Percentiles rank a stretch among this genome's conserved stretches.
Conservation (phyloP, 192 early-diverging fungal species). For the Geosiphon pyriformis region DNA sequence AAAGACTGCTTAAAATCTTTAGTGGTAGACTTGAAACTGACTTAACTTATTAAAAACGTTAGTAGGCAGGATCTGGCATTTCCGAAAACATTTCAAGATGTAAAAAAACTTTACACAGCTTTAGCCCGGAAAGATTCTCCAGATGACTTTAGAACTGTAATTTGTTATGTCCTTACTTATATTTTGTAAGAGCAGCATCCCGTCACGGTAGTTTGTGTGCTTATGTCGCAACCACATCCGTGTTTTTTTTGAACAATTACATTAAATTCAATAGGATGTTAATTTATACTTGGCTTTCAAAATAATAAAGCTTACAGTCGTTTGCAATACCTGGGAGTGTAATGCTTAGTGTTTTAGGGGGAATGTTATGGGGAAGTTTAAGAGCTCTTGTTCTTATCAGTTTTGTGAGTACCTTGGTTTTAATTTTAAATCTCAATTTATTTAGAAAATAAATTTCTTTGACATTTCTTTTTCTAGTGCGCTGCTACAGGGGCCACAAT, state of each 20-base stretch:
- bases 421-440: background rate
- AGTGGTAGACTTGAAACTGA: background rate
- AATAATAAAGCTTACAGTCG: conserved; percentile 45
- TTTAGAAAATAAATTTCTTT: background rate
- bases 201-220: background rate
- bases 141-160: background rate
- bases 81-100: conserved; percentile 11
- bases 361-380: conserved; percentile 51
- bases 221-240: too few species aligned
- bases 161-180: conserved; percentile 13
- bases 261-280: background rate
- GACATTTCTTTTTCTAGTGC: conserved; percentile 34
- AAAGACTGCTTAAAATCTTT: background rate
- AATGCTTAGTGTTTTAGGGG: conserved; percentile 54
- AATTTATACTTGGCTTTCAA: background rate
- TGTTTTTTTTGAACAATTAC: background rate
- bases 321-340: conserved; percentile 56
- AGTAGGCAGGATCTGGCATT: background rate
- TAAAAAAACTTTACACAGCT: conserved; percentile 9
- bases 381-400: conserved; percentile 40
- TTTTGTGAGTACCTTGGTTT: conserved; percentile 28
- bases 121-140: background rate
- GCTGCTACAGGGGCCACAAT: conserved; percentile 44
- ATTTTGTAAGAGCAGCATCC: conserved; percentile 14
- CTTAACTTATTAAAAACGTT: background rate